Percentiles rank a stretch among this genome's conserved stretches.
These are phyloP conservation scores for Malassezia obtusa DNA, from an alignment of 1,284 basidiomycete genomes.

Conservation along the genomic window DNA sequence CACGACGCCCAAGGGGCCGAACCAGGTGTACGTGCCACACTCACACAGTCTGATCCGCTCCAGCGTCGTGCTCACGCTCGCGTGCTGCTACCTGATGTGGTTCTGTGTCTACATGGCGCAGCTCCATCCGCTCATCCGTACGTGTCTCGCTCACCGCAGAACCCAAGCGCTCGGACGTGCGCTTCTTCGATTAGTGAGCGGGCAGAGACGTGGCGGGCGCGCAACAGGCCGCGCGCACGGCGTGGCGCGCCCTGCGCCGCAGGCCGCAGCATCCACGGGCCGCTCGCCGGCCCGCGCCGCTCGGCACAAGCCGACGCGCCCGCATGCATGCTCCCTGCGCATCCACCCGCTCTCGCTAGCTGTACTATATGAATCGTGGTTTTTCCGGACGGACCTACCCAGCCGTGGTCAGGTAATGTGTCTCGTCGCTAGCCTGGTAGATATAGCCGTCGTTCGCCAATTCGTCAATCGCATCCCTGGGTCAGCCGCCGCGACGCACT, in stretches of 20 bases:
- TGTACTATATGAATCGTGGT: neutral
- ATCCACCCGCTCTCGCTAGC: neutral
- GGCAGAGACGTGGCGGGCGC: too few species aligned
- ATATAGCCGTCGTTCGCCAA: conserved; percentile 33
- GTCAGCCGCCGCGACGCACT: conserved; percentile 6
- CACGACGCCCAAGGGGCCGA: conserved; percentile 43
- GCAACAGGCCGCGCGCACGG: too few species aligned
- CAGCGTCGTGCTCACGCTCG: conserved; percentile 31
- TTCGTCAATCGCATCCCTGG: conserved; percentile 32
- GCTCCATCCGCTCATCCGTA: conserved; percentile 46
- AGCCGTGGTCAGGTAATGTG: conserved; percentile 36
- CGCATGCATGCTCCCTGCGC: neutral
- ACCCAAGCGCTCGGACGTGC: conserved; percentile 36
- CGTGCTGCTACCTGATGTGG: conserved; percentile 48
- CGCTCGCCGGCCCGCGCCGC: too few species aligned
- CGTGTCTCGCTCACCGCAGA: conserved; percentile 22
- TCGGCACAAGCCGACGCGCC: too few species aligned
- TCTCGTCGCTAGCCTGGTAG: conserved; percentile 36
- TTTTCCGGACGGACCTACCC: conserved; percentile 6
- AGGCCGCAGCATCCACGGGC: too few species aligned
- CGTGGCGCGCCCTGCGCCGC: too few species aligned
- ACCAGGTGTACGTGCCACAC: conserved; percentile 37
- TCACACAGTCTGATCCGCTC: conserved; percentile 37
- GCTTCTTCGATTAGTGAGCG: conserved; percentile 24
- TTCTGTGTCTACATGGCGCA: conserved; percentile 47